Conservation (phyloP, 768 basidiomycete genomes). For the Chalciporus sphaerocephalus region DNA sequence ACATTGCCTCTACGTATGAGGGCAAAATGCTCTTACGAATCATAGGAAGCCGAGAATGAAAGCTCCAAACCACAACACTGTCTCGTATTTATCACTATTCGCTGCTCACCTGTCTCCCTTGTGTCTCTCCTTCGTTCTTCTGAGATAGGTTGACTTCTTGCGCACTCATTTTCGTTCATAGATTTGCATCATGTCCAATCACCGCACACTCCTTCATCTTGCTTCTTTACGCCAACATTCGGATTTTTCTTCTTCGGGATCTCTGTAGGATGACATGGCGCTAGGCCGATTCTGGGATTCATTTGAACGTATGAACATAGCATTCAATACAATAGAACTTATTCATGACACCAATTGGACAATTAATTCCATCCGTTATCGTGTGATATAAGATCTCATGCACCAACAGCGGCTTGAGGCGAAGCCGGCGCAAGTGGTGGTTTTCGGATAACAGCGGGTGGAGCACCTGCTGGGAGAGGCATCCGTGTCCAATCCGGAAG, state of each 20-base stretch:
- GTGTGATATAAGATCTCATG: constrained; percentile 19
- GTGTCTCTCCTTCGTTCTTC: constrained; percentile 7
- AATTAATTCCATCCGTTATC: background rate
- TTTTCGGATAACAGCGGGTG: constrained; percentile 39
- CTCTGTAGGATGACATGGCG: constrained; percentile 6
- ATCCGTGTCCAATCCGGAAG: constrained; percentile 82
- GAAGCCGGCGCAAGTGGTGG: constrained; percentile 6
- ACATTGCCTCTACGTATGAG: constrained; percentile 39
- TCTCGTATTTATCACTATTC: constrained; percentile 3
- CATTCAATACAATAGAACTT: constrained; percentile 6
- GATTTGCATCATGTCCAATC: background rate
- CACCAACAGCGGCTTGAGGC: constrained; percentile 32
- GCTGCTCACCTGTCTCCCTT: background rate
- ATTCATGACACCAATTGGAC: constrained; percentile 4
- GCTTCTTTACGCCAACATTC: background rate
- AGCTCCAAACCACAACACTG: background rate
- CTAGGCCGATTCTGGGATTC: constrained; percentile 10
- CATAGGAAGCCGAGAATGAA: constrained; percentile 29
- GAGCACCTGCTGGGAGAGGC: constrained; percentile 60
- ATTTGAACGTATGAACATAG: constrained; percentile 2
- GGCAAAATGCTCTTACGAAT: constrained; percentile 58
- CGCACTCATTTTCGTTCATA: background rate
- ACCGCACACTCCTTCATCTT: background rate
- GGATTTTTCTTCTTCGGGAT: background rate
- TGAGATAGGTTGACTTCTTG: constrained; percentile 5